Conservation (phyloP, 805 yeast genomes). For the Starmera dryadoides region DNA sequence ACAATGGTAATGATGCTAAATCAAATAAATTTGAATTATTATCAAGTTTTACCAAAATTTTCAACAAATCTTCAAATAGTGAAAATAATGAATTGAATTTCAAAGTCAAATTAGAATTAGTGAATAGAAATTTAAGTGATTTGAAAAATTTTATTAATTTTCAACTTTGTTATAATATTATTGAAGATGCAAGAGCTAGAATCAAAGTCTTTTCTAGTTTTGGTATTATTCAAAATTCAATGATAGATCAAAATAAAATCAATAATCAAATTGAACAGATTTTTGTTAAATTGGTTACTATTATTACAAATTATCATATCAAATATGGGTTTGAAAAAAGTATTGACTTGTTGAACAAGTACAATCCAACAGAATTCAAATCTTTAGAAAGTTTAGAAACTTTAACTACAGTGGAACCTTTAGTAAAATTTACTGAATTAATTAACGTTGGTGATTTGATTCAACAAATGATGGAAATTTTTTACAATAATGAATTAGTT, state of each 20-base stretch:
- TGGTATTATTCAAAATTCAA: constrained; percentile 23
- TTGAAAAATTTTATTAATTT: constrained; percentile 73
- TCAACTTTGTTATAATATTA: constrained; percentile 65
- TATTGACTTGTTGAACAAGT: constrained; percentile 55
- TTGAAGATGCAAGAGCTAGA: constrained; percentile 61
- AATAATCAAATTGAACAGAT: constrained; percentile 46
- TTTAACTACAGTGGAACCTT: constrained; percentile 58
- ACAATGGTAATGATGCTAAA: constrained; percentile 24
- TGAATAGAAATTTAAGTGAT: constrained; percentile 67
- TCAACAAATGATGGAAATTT: constrained; percentile 85
- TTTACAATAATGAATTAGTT: constrained; percentile 78
- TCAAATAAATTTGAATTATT: constrained; percentile 47
- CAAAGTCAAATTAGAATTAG: constrained; percentile 74
- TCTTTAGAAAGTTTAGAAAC: constrained; percentile 24
- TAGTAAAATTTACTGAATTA: constrained; percentile 80
- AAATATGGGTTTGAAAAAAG: constrained; percentile 82
- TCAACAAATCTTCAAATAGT: constrained; percentile 26
- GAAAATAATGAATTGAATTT: constrained; percentile 39
- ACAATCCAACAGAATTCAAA: constrained; percentile 48
- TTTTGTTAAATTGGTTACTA: constrained; percentile 56
- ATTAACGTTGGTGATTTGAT: constrained; percentile 91
- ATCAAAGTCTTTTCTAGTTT: constrained; percentile 53
- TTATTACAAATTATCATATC: constrained; percentile 70
- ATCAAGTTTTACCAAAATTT: constrained; percentile 58
- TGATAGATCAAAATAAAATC: constrained; percentile 20